These are phyloP conservation scores for Eucalyptus regnans DNA, from an alignment of 345 rosid species.

Conservation along the genomic window DNA sequence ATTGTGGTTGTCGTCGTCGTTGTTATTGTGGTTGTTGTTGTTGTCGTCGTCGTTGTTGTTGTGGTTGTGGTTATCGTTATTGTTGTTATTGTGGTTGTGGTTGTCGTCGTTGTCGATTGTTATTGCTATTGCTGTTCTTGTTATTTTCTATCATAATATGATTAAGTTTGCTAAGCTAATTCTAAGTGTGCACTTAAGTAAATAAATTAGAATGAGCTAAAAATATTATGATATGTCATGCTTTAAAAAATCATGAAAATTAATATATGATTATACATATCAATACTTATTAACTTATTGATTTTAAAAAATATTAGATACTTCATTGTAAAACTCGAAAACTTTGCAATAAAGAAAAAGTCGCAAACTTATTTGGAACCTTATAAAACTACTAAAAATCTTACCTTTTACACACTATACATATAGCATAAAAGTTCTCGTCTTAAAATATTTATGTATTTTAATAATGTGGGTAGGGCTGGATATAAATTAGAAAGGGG, in stretches of 20 bases:
- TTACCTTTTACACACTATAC: too few species aligned
- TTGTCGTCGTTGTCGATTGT: too few species aligned
- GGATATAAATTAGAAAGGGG: background rate
- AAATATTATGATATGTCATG: background rate
- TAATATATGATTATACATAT: background rate
- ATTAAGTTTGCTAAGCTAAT: background rate
- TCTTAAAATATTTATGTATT: too few species aligned
- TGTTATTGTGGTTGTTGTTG: too few species aligned
- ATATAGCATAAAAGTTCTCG: background rate
- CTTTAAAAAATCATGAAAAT: too few species aligned
- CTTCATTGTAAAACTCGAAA: background rate
- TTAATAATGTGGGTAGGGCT: background rate
- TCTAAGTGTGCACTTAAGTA: background rate
- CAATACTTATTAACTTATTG: too few species aligned
- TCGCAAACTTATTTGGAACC: background rate
- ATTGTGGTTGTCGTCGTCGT: too few species aligned
- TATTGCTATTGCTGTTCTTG: too few species aligned
- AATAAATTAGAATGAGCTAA: too few species aligned
- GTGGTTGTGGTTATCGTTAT: too few species aligned
- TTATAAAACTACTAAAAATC: background rate
- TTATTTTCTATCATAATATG: background rate
- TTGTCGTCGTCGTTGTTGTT: too few species aligned
- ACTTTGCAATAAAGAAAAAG: background rate
- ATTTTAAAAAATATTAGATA: background rate
- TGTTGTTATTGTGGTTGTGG: accelerated